Percentiles rank a stretch among this genome's conserved stretches.
Conservation (phyloP, 192 early-diverging fungal species). For the Gaertneriomyces sp. region DNA sequence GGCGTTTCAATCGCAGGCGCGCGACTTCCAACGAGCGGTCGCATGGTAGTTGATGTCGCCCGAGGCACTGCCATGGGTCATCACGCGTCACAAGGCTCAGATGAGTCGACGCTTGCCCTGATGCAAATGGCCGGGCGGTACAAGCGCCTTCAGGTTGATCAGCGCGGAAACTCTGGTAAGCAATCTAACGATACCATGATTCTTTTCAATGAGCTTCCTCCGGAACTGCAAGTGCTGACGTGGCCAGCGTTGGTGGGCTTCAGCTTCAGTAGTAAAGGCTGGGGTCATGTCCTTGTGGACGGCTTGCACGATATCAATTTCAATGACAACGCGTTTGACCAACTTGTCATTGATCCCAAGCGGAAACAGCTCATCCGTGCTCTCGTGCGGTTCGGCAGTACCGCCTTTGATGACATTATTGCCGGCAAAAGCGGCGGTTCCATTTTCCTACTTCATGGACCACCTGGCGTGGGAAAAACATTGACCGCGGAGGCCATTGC, state of each 20-base stretch:
- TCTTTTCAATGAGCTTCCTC: slow-evolving; percentile 23
- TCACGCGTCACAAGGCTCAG: slow-evolving; percentile 41
- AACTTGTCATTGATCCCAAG: slow-evolving; percentile 44
- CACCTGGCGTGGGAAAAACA: slow-evolving; percentile 58
- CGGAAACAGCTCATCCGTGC: slow-evolving; percentile 49
- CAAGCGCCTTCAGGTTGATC: slow-evolving; percentile 29
- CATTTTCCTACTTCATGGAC: slow-evolving; percentile 56
- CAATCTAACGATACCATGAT: slow-evolving; percentile 25
- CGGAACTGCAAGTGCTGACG: slow-evolving; percentile 23
- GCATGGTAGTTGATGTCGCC: slow-evolving; percentile 41
- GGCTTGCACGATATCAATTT: slow-evolving; percentile 40
- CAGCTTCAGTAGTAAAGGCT: slow-evolving; percentile 51
- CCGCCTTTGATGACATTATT: slow-evolving; percentile 49
- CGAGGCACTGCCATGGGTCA: slow-evolving; percentile 42
- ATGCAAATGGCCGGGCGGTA: slow-evolving; percentile 36
- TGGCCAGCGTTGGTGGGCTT: slow-evolving; percentile 58
- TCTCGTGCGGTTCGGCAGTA: slow-evolving; percentile 43
- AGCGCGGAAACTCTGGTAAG: slow-evolving; percentile 1
- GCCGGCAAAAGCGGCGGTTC: slow-evolving; percentile 51
- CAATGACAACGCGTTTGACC: slow-evolving; percentile 51
- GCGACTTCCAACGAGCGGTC: slow-evolving; percentile 23
- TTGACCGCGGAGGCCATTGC: slow-evolving; percentile 60
- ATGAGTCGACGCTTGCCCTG: slow-evolving; percentile 45
- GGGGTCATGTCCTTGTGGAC: slow-evolving; percentile 52
- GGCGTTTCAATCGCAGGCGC: background rate